These are phyloP conservation scores for Pseudomassariella vexata DNA, from an alignment of 2,329 filamentous ascomycete species.

Conservation along the genomic window DNA sequence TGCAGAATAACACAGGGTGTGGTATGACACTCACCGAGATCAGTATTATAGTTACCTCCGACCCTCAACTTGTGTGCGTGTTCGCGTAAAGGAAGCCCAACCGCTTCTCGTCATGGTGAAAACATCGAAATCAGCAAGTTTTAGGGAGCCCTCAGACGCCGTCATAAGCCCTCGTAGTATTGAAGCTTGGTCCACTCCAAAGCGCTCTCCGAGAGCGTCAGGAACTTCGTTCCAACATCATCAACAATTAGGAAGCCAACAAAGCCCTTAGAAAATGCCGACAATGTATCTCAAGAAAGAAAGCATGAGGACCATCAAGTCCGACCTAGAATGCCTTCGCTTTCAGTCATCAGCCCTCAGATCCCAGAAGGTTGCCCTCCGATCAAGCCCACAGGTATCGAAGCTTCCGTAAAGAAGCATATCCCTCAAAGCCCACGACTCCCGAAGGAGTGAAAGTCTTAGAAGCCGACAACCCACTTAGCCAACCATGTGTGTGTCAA, in stretches of 20 bases:
- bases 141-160: slow-evolving; percentile 26
- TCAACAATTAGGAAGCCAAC: slow-evolving; percentile 11
- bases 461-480: slow-evolving; percentile 54
- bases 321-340: no score
- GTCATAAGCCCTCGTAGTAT: slow-evolving; percentile 26
- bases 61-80: no score
- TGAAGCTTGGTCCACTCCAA: slow-evolving; percentile 25
- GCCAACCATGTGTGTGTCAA: slow-evolving; percentile 40
- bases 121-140: slow-evolving; percentile 7
- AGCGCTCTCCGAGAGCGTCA: slow-evolving; percentile 17
- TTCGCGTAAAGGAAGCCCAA: no score
- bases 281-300: slow-evolving; percentile 9
- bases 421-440: slow-evolving; percentile 49
- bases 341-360: slow-evolving; percentile 18
- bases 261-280: slow-evolving; percentile 27
- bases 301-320: no score
- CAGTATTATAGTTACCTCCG: no score
- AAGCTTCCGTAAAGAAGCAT: slow-evolving; percentile 35
- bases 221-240: slow-evolving; percentile 26
- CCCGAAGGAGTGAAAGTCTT: slow-evolving; percentile 32
- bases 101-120: no score
- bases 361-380: slow-evolving; percentile 25
- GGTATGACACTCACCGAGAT: slow-evolving; percentile 5
- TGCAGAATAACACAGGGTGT: slow-evolving; percentile 2
- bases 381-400: slow-evolving; percentile 51